Percentiles rank a stretch among this genome's conserved stretches.
Conservation (phyloP, 257 asterid genomes). For the Anisodus acutangulus region DNA sequence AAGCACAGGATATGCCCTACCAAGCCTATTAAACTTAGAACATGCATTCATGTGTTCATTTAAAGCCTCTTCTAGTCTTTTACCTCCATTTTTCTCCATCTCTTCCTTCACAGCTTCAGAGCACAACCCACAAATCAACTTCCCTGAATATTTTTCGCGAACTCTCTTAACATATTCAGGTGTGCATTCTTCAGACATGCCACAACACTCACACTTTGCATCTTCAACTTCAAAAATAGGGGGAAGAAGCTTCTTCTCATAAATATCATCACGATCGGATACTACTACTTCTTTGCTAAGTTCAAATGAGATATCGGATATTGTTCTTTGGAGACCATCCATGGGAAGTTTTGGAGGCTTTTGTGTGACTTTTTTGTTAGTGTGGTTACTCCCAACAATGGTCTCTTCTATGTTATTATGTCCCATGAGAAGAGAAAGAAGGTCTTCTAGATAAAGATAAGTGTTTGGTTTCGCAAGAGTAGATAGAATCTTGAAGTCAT, state of each 20-base stretch:
- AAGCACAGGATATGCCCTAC: conserved; percentile 81
- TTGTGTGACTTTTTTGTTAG: conserved; percentile 27
- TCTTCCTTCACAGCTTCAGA: conserved; percentile 88
- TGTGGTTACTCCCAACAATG: background rate
- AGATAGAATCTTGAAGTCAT: background rate
- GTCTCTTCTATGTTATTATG: background rate
- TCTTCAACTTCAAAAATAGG: conserved; percentile 76
- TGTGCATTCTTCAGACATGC: conserved; percentile 89
- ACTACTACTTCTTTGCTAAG: conserved; percentile 39
- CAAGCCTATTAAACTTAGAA: conserved; percentile 63
- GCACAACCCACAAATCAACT: conserved; percentile 83
- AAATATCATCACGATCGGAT: background rate
- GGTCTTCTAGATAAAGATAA: background rate
- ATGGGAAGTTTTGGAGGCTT: conserved; percentile 60
- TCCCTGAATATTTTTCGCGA: conserved; percentile 60
- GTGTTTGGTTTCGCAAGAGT: background rate
- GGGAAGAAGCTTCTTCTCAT: conserved; percentile 39
- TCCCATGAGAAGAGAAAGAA: conserved; percentile 16
- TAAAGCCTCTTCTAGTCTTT: conserved; percentile 56
- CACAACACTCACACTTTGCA: conserved; percentile 96
- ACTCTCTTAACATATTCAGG: conserved; percentile 61
- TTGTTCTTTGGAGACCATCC: conserved; percentile 66
- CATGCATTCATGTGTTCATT: conserved; percentile 79
- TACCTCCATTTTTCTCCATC: conserved; percentile 82
- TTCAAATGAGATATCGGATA: conserved; percentile 76